phyloP scores from a whole-genome alignment of 768 basidiomycete genomes.

The Tricholoma bakamatsutake region DNA sequence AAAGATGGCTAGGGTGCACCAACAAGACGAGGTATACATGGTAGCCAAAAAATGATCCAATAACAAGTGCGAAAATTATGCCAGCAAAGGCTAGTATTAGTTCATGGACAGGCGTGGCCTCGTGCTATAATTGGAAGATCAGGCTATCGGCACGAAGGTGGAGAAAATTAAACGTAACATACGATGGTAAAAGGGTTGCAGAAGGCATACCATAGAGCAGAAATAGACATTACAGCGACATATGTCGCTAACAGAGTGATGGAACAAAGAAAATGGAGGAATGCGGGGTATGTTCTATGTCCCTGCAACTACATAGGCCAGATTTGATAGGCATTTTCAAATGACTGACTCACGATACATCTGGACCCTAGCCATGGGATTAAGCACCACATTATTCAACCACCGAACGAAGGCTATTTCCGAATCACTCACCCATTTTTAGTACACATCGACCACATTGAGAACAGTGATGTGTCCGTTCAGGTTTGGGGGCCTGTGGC shows the following conservation, averaged over 20 bases:
- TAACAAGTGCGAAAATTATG: conserved; percentile 50
- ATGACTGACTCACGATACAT: conserved; percentile 58
- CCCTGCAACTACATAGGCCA: conserved; percentile 39
- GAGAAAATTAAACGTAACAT: conserved; percentile 18
- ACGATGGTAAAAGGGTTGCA: conserved; percentile 58
- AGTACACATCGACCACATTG: conserved; percentile 73
- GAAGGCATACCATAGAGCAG: conserved; percentile 61
- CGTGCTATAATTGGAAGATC: conserved; percentile 36
- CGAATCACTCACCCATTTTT: conserved; percentile 66
- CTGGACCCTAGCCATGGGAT: conserved; percentile 68
- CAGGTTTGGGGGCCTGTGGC: conserved; percentile 60
- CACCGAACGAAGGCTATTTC: neutral
- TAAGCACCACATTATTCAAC: neutral
- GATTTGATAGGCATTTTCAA: neutral
- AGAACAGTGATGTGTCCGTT: conserved; percentile 74
- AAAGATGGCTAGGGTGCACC: conserved; percentile 22
- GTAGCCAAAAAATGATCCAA: conserved; percentile 73
- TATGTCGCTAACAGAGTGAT: conserved; percentile 60
- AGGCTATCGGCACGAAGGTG: neutral
- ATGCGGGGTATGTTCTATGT: conserved; percentile 78
- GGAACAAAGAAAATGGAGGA: conserved; percentile 69
- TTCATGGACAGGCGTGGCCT: conserved; percentile 64
- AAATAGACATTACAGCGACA: conserved; percentile 44
- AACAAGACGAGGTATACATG: conserved; percentile 74
- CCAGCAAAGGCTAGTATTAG: conserved; percentile 58